Evolutionary conservation across 495 filamentous ascomycete genomes (phyloP).

Genomic region (Neurospora sp.): DNA sequence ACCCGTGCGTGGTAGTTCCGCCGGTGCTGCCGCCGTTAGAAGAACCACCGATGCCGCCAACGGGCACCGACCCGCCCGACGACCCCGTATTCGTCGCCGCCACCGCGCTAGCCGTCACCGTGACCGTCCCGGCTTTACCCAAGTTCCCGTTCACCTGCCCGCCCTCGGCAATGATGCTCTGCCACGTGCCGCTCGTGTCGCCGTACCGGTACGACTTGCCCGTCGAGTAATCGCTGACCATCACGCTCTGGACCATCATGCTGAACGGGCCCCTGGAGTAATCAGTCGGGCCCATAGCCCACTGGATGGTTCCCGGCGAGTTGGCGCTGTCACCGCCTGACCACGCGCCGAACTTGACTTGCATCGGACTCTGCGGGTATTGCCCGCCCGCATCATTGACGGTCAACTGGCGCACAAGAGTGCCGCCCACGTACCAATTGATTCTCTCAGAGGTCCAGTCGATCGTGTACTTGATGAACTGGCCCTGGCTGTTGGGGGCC

Average conservation of each 20-base stretch:
- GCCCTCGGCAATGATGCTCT: slow-evolving; percentile 45
- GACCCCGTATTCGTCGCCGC: slow-evolving; percentile 23
- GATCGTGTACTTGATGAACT: slow-evolving; percentile 82
- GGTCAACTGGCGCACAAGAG: slow-evolving; percentile 55
- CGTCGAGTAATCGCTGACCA: slow-evolving; percentile 82
- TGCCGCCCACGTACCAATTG: slow-evolving; percentile 72
- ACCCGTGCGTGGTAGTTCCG: slow-evolving; percentile 34
- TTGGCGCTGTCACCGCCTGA: slow-evolving; percentile 71
- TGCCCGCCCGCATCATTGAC: slow-evolving; percentile 48
- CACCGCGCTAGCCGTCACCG: slow-evolving; percentile 31
- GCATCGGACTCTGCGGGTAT: slow-evolving; percentile 89
- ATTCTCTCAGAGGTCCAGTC: slow-evolving; percentile 72
- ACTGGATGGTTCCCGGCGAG: slow-evolving; percentile 65
- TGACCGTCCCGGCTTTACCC: slow-evolving; percentile 37
- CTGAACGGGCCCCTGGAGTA: slow-evolving; percentile 71
- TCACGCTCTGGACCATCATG: slow-evolving; percentile 72
- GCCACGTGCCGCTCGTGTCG: slow-evolving; percentile 65
- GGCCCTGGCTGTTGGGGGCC: slow-evolving; percentile 46
- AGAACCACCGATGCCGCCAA: slow-evolving; percentile 55
- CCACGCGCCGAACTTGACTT: slow-evolving; percentile 80
- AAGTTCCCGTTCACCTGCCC: slow-evolving; percentile 51
- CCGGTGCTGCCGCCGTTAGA: neutral
- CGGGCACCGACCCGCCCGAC: slow-evolving; percentile 26
- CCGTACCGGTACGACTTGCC: slow-evolving; percentile 72
- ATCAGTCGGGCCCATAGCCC: slow-evolving; percentile 76